phyloP scores from a whole-genome alignment of 2,329 filamentous ascomycete species.

The Lasiodiplodia gonubiensis region DNA sequence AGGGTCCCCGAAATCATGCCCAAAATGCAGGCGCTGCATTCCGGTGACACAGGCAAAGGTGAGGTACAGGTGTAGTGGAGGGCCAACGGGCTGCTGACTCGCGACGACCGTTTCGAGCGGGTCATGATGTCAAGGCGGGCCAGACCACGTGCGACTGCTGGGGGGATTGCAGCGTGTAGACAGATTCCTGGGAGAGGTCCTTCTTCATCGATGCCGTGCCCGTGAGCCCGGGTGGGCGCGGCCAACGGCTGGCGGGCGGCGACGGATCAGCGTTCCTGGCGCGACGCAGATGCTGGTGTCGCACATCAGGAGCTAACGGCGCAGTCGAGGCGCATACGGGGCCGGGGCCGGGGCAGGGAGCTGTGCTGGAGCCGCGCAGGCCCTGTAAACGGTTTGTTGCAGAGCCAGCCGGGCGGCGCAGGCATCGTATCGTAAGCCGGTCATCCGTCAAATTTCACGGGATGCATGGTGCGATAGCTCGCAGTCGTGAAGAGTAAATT shows the following conservation, averaged over 20 bases:
- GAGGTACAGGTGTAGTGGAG: constrained; percentile 7
- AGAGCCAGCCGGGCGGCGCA: constrained; percentile 4
- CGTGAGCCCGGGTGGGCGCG: constrained; percentile 6
- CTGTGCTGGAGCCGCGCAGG: constrained; percentile 19
- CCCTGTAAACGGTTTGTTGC: constrained; percentile 12
- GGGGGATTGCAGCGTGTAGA: constrained; percentile 8
- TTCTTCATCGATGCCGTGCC: constrained; percentile 24
- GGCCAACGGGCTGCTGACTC: constrained; percentile 1
- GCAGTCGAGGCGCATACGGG: not conserved
- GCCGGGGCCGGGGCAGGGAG: not conserved
- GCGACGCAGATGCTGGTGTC: constrained; percentile 21
- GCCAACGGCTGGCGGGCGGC: constrained; percentile 3
- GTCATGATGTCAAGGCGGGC: constrained; percentile 28
- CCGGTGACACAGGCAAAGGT: constrained; percentile 7
- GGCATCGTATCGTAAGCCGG: constrained; percentile 13
- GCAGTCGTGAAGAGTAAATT: constrained; percentile 22
- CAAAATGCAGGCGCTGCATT: not conserved
- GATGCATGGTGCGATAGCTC: constrained; percentile 9
- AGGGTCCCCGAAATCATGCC: constrained; percentile 11
- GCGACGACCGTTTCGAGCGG: constrained; percentile 13
- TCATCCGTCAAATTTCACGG: constrained; percentile 24
- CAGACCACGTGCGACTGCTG: constrained; percentile 25
- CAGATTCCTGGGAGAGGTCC: constrained; percentile 17
- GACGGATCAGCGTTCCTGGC: constrained; percentile 15
- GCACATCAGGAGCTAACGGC: constrained; percentile 10